Evolutionary conservation across 371 early-diverging fungal genomes (phyloP), one percentile per base, ranked within the genome.

Genomic region (Actinomortierella ambigua): DNA sequence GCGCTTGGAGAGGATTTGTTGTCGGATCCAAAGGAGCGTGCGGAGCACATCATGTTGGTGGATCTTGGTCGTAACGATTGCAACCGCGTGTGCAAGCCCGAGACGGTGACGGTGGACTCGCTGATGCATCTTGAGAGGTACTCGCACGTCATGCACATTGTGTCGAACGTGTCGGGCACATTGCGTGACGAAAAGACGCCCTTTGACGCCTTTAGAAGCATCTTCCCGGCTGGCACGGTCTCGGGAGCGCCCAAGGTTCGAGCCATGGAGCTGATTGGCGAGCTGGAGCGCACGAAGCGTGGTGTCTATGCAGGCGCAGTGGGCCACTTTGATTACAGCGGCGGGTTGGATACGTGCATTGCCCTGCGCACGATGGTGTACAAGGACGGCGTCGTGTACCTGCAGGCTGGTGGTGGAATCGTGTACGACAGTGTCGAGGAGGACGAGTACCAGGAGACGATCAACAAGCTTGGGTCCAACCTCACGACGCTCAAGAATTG

Each of bases 141-240:
- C 69, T 92, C 93, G 34, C 97, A 98, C 71, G 98, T 97, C 28
- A 98, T 98, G 96, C 98, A 98, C 63, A 96, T 98, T 73, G 97
- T 97, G 17, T 90, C 91, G 60, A 91, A 96, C 64, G 95, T 98
- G 8, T 90, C 92, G 13, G 98, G 98, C 43, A 82, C 81, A 53
- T 77, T 98, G 51, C 85, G 98, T 34, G 85, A 85, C 15, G 98
- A 89, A 41, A 89, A 94, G 79, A 95, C 95, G 3, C 85, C 89
- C 7, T 96, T 91, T 79, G 97, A 97, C 76, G 98, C 98, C 1
- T 96, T 98, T 84, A 84, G 98, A 52, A 92, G 94, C 20, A 93
- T 97, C 50, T 96, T 98, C 83, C 98, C 98, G 13, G 98, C 98
- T 5, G 98, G 98, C 17, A 98, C 98, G 18, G 93, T 97, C 8